Evolutionary conservation across 176 grass and related monocot genomes (phyloP).

Genomic region (Tillandsia leiboldiana): DNA sequence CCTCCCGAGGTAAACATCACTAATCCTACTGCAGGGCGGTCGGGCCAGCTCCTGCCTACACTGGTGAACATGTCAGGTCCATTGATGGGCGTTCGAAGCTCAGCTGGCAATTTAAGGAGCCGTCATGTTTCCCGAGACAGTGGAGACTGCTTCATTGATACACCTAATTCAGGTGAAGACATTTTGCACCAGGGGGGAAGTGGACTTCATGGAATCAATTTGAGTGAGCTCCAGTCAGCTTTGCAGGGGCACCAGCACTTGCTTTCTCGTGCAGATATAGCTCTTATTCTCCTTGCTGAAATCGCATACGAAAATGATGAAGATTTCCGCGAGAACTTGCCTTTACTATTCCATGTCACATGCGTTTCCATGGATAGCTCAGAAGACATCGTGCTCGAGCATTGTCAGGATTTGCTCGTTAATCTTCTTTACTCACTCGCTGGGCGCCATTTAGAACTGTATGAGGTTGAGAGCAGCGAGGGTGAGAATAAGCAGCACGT

Average conservation of each 20-base stretch:
- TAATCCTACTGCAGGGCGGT: slow-evolving; percentile 65
- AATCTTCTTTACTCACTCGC: slow-evolving; percentile 96
- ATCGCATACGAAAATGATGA: slow-evolving; percentile 98
- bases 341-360: slow-evolving; percentile 87
- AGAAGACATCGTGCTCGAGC: slow-evolving; percentile 95
- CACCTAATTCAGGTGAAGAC: slow-evolving; percentile 90
- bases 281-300: slow-evolving; percentile 95
- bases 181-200: slow-evolving; percentile 72
- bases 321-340: slow-evolving; percentile 94
- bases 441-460: slow-evolving; percentile 83
- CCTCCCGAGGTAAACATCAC: slow-evolving; percentile 65
- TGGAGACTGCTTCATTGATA: slow-evolving; percentile 78
- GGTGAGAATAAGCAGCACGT: slow-evolving; percentile 95
- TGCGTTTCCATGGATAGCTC: slow-evolving; percentile 99
- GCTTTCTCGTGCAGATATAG: slow-evolving; percentile 94
- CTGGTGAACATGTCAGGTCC: slow-evolving; percentile 96
- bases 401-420: slow-evolving; percentile 94
- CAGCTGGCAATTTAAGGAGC: slow-evolving; percentile 82
- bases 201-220: slow-evolving; percentile 71
- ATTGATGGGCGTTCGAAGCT: slow-evolving; percentile 76
- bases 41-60: slow-evolving; percentile 82
- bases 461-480: slow-evolving; percentile 84
- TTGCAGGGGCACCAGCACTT: slow-evolving; percentile 93
- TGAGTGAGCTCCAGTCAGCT: slow-evolving; percentile 87
- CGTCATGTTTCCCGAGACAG: slow-evolving; percentile 95